Percentiles rank a stretch among this genome's conserved stretches.
phyloP scores from a whole-genome alignment of 2,329 filamentous ascomycete genomes.

The Pyricularia grisea region DNA sequence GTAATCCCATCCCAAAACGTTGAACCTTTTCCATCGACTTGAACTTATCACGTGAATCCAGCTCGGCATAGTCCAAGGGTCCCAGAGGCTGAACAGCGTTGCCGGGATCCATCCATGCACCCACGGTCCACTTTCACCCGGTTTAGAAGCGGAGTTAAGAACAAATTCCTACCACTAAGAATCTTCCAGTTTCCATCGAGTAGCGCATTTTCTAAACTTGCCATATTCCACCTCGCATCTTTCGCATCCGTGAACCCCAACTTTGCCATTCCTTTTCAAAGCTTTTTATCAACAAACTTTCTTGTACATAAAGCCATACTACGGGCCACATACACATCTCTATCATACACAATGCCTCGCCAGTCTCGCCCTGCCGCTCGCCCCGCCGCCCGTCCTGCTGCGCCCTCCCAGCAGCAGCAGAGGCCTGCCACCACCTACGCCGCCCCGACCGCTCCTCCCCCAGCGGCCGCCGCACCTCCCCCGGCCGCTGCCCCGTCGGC shows the following conservation, averaged over 20 bases:
- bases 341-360: slow-evolving; percentile 4
- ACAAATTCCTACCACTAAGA: slow-evolving; percentile 2
- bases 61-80: not conserved
- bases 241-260: not conserved
- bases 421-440: slow-evolving; percentile 64
- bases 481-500: slow-evolving; percentile 41
- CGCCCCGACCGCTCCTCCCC: slow-evolving; percentile 25
- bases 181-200: slow-evolving; percentile 1
- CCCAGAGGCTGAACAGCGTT: not conserved
- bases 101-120: not conserved
- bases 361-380: slow-evolving; percentile 6
- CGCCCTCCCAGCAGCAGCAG: slow-evolving; percentile 44
- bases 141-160: not conserved
- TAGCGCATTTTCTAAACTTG: not conserved
- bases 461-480: slow-evolving; percentile 36
- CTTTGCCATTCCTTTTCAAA: not conserved
- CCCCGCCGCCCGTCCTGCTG: slow-evolving; percentile 13
- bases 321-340: not conserved
- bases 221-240: slow-evolving; percentile 1
- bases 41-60: not conserved
- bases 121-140: not conserved
- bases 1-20: not conserved
- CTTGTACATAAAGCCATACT: not conserved
- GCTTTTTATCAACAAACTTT: not conserved
- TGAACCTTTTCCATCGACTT: not conserved